Evolutionary conservation across 208 protist genomes (phyloP), one percentile per base, ranked within the genome.

Genomic region (Trichomonas tenax): DNA sequence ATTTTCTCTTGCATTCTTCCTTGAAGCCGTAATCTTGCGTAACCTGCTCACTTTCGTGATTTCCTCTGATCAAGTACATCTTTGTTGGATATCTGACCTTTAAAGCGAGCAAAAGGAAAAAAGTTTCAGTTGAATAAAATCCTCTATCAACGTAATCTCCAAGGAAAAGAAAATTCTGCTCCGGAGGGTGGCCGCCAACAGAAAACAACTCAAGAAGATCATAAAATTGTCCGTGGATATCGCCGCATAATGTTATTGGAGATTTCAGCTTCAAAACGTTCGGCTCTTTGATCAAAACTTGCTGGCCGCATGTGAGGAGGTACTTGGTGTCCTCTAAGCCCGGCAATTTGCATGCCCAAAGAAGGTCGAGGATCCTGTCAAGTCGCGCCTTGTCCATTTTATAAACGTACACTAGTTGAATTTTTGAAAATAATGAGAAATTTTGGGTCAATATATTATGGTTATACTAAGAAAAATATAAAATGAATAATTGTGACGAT

Each of bases 1-100:
- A 99, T 96, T 99, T 99, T 45, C 96, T 49, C n/a, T 98, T 86
- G 96, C 98, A 96, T 96, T 97, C 96, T 34, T 97, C 96, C 21
- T 96, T 86, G 48, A 97, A 97, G 21, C 97, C 97, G 63, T 97
- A 97, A 34, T 96, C 96, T 41, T 44, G 14, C 44, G 96, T 97
- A n/a, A 97, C 95, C 31, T 93, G 48, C 31, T 96, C 46, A 96
- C 96, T 96, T 63, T 97, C 97, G 90, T 97, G 97, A 48, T 97
- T 97, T 34, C 97, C 97, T n/a, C 97, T 88, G 10, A 97, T 40
- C 31, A 97, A 38, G 82, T 41, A 97, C 15, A 97, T 89, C n/a
- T 41, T 58, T 36, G 97, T 96, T 86, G 97, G 97, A 49, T 96
- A 96, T 15, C 81, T 40, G 34, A 97, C 21, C 48, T 97, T 96